phyloP scores from a whole-genome alignment of 1,284 basidiomycete species.

The Fomitiporia mediterranea region DNA sequence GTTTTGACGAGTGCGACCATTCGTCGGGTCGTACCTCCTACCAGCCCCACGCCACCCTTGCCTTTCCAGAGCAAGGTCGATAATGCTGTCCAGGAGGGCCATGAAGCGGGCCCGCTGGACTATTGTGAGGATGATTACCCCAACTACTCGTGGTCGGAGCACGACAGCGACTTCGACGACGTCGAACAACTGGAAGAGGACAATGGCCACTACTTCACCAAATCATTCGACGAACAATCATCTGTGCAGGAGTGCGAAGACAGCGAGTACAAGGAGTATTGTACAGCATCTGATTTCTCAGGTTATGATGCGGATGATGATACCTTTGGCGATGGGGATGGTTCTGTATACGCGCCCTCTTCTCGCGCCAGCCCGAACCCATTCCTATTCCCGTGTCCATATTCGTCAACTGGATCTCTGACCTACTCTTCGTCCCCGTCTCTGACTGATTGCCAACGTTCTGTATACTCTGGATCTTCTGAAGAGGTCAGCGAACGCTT shows the following conservation, averaged over 20 bases:
- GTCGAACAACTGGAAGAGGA: no score
- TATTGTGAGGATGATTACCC: not conserved
- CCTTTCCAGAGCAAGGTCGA: no score
- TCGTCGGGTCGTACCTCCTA: not conserved
- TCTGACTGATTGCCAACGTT: not conserved
- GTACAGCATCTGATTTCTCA: not conserved
- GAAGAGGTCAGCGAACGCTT: no score
- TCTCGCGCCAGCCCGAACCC: not conserved
- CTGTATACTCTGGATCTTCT: not conserved
- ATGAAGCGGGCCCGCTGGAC: not conserved
- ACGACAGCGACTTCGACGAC: no score
- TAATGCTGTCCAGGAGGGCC: not conserved
- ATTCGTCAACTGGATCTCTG: not conserved
- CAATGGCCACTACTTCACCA: no score
- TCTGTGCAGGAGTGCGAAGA: no score
- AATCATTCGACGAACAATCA: no score
- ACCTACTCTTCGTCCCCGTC: not conserved
- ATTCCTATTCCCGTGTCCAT: not conserved
- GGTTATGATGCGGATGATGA: not conserved
- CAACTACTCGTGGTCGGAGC: not conserved
- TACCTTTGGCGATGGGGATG: not conserved
- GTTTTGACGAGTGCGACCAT: not conserved
- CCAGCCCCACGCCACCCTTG: not conserved
- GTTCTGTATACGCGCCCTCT: not conserved
- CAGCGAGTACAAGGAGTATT: not conserved